Base-by-base conservation (phyloP, 805 yeast genomes). In the Wickerhamiella shivajii region DNA sequence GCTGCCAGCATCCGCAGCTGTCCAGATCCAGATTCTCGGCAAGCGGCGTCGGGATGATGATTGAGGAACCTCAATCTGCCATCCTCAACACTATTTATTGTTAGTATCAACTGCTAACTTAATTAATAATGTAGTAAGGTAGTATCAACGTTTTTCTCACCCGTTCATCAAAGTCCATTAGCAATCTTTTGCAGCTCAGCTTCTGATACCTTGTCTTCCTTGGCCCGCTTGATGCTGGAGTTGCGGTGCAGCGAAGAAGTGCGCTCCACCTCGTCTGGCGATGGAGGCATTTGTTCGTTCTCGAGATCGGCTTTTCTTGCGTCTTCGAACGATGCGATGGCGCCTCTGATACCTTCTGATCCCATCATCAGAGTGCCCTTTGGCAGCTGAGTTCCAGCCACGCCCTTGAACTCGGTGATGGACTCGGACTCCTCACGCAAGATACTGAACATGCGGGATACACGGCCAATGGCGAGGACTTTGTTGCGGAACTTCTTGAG, bases 401-500 rank as follows among this genome's bases (percentile, higher is more conserved):
- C 63, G 12, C 66, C 64, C 57, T 83, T 81, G 47, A 87, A 64
- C 49, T 77, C 81, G 32, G 76, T 74, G 31, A 87, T 90, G 44
- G 72, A 73, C 53, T 81, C 96, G 29, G 85, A 68, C 49, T 87
- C 94, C 51, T 81, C 84, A 44, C 96, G 68, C 46, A 87, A 63
- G 6, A 85, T 77, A 41, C 74, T 77, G 57, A 78, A 85, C 93
- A 87, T 81, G 37, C 95, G 69, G 16, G 94, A 77, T 44, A 87
- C 81, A 44, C 93, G 71, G n/a, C 97, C 97, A 56, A 87, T 90
- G 10, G 97, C 97, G 47, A 87, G 58, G 33, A 90, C 79, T 63
- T 87, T 87, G 56, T 80, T 84, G 37, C 50, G 46, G 46, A 47
- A 46, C 34, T 44, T 45, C 42, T 66, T 61, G 44, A 55, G 49